Conservation (phyloP, 2,329 filamentous ascomycete species). For the Pyricularia sp. region DNA sequence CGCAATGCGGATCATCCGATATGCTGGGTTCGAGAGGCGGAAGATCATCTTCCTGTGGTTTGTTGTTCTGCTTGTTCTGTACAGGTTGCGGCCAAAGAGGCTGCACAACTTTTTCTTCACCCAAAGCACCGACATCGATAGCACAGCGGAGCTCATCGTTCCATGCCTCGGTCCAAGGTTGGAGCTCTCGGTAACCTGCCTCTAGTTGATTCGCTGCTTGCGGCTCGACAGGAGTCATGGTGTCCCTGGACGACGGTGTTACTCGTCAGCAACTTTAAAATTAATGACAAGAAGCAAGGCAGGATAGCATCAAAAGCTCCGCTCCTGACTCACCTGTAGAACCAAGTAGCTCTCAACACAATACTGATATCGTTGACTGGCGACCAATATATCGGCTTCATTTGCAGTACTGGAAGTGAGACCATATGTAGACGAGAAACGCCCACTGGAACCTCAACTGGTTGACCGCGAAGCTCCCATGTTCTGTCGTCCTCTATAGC, state of each 20-base stretch:
- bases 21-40: slow-evolving; percentile 24
- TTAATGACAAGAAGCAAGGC: not conserved
- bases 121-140: slow-evolving; percentile 74
- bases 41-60: slow-evolving; percentile 14
- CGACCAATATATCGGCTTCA: slow-evolving; percentile 98
- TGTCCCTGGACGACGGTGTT: slow-evolving; percentile 43
- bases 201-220: slow-evolving; percentile 84
- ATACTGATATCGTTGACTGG: slow-evolving; percentile 78
- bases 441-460: slow-evolving; percentile 63
- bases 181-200: slow-evolving; percentile 74
- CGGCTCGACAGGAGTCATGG: slow-evolving; percentile 79
- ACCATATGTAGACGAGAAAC: slow-evolving; percentile 85
- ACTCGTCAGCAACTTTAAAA: not conserved
- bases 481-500: slow-evolving; percentile 12
- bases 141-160: slow-evolving; percentile 81
- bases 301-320: not conserved
- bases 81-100: slow-evolving; percentile 55
- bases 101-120: slow-evolving; percentile 83
- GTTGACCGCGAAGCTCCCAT: slow-evolving; percentile 6
- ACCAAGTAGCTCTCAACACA: slow-evolving; percentile 86
- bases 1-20: slow-evolving; percentile 44
- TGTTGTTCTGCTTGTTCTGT: slow-evolving; percentile 17
- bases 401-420: slow-evolving; percentile 64
- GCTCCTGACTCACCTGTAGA: slow-evolving; percentile 41
- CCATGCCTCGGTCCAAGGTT: slow-evolving; percentile 88